A percentile compares a stretch with the other conserved stretches of the same genome.
Conservation (phyloP, 495 filamentous ascomycete genomes). For the Penicillium fimorum region DNA sequence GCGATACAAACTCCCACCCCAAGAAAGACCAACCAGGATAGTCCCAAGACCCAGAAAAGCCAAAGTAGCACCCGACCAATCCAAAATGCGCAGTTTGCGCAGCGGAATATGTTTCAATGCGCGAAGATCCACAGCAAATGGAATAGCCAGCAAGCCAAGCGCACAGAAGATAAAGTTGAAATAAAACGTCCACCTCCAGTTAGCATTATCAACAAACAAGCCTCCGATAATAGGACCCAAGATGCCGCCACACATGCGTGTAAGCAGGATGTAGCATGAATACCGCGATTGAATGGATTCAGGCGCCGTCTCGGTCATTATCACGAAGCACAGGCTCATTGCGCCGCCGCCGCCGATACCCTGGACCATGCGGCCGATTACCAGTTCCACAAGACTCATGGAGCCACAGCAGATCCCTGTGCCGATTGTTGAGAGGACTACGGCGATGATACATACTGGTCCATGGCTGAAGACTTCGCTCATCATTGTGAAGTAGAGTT, state of each 20-base stretch:
- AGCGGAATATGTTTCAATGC: conserved; percentile 26
- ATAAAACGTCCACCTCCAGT: conserved; percentile 45
- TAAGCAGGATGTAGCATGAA: conserved; percentile 36
- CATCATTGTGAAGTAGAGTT: conserved; percentile 41
- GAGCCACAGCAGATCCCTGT: conserved; percentile 60
- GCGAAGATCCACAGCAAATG: conserved; percentile 36
- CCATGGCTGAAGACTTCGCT: conserved; percentile 43
- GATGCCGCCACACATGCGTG: conserved; percentile 36
- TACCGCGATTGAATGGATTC: conserved; percentile 41
- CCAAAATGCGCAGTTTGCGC: conserved; percentile 31
- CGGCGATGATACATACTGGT: conserved; percentile 47
- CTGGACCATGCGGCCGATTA: conserved; percentile 65
- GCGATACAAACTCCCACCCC: conserved; percentile 32
- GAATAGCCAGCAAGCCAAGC: conserved; percentile 33
- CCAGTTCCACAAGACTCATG: conserved; percentile 56
- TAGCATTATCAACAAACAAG: conserved; percentile 33
- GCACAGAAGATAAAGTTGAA: conserved; percentile 44
- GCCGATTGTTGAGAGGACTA: conserved; percentile 56
- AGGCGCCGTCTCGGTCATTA: conserved; percentile 63
- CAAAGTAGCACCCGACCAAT: conserved; percentile 39
- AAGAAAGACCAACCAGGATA: conserved; percentile 39
- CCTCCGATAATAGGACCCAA: conserved; percentile 42
- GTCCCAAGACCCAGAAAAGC: conserved; percentile 27
- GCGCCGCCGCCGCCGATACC: conserved; percentile 73
- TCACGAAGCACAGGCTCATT: conserved; percentile 59